Evolutionary conservation across 371 early-diverging fungal genomes (phyloP).

Genomic region (Mortierella sp.): DNA sequence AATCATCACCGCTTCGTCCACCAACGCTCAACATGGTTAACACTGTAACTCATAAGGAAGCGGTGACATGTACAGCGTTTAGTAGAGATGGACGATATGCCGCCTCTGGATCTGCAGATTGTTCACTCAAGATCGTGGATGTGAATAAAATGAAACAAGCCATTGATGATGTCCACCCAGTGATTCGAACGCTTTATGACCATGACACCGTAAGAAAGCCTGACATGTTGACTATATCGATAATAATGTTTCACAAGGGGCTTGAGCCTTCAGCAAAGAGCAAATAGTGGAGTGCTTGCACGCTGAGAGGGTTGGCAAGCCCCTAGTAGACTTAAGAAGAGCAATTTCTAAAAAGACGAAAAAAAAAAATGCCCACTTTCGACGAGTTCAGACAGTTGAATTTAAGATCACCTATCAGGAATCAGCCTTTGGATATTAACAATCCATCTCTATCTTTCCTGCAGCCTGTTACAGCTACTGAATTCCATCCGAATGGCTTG

Average conservation of each 20-base stretch:
- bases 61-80: slow-evolving; percentile 57
- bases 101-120: slow-evolving; percentile 93
- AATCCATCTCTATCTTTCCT: background rate
- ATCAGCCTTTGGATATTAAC: background rate
- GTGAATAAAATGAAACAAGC: slow-evolving; percentile 80
- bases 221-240: background rate
- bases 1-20: slow-evolving; percentile 19
- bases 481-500: slow-evolving; percentile 93
- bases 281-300: no score
- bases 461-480: slow-evolving; percentile 83
- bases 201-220: slow-evolving; percentile 69
- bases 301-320: no score
- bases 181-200: slow-evolving; percentile 91
- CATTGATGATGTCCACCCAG: slow-evolving; percentile 76
- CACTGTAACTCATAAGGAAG: slow-evolving; percentile 60
- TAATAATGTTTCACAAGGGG: no score
- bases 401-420: background rate
- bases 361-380: background rate
- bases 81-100: slow-evolving; percentile 53
- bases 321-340: no score
- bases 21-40: slow-evolving; percentile 35
- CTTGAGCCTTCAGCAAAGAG: no score
- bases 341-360: no score
- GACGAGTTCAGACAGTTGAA: background rate
- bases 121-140: slow-evolving; percentile 91